Evolutionary conservation across 257 asterid genomes (phyloP).

Genomic region (Solanum virginianum): DNA sequence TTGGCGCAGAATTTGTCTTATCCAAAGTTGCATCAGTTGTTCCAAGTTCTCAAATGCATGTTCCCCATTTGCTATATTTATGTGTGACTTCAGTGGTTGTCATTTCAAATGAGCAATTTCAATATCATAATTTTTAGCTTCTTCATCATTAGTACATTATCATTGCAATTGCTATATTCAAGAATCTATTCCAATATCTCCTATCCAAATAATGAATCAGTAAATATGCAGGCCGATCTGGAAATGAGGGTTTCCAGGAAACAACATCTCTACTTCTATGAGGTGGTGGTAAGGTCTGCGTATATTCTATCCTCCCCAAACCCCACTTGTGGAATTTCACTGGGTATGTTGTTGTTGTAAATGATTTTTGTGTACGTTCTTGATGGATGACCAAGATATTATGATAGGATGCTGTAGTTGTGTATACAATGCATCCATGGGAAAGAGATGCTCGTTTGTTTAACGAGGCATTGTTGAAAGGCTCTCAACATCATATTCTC

Average conservation of each 20-base stretch:
- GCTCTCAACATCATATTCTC: slow-evolving; percentile 26
- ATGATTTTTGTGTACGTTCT: too few species aligned
- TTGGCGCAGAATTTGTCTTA: background rate
- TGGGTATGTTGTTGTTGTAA: too few species aligned
- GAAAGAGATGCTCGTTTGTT: slow-evolving; percentile 78
- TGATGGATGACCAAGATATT: too few species aligned
- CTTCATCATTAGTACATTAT: background rate
- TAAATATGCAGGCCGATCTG: background rate
- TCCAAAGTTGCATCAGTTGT: background rate
- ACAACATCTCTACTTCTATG: too few species aligned
- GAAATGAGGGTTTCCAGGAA: too few species aligned
- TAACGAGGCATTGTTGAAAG: slow-evolving; percentile 33
- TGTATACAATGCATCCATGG: slow-evolving; percentile 90
- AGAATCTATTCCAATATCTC: background rate
- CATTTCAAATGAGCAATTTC: background rate
- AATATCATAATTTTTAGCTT: background rate
- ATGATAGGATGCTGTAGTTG: slow-evolving; percentile 59
- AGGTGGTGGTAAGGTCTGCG: too few species aligned
- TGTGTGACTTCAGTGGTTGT: background rate
- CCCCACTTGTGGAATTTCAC: too few species aligned
- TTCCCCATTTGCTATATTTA: background rate
- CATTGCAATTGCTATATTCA: background rate
- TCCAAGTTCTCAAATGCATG: background rate
- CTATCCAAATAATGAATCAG: background rate
- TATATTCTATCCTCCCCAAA: too few species aligned